Conservation (phyloP, 2,329 filamentous ascomycete species). For the Dactylellina haptotyla region DNA sequence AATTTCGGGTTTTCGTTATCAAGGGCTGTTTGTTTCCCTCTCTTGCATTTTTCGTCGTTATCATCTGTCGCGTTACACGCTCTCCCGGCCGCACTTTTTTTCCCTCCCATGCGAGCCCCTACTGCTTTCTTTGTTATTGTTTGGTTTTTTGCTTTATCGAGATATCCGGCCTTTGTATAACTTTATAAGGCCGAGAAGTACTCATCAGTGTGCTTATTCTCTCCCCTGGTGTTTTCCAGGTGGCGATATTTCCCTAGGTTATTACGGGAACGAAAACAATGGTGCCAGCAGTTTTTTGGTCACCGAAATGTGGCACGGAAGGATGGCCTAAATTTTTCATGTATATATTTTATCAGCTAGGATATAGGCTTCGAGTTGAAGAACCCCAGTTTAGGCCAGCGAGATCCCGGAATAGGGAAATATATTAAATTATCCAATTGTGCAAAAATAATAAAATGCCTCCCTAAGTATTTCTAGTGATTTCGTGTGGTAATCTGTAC, state of each 20-base stretch:
- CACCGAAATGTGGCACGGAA: neutral
- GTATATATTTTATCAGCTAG: constrained; percentile 5
- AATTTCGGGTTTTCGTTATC: neutral
- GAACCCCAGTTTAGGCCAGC: neutral
- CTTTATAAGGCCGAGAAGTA: too few species aligned
- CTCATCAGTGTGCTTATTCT: too few species aligned
- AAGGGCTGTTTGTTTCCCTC: neutral
- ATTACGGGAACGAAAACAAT: neutral
- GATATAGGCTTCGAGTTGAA: neutral
- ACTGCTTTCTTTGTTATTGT: neutral
- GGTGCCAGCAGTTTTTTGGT: neutral
- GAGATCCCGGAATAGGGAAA: too few species aligned
- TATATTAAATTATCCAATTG: neutral
- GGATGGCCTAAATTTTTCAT: neutral
- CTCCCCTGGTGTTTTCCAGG: too few species aligned
- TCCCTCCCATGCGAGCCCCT: constrained; percentile 29
- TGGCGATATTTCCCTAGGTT: too few species aligned
- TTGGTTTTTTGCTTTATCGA: neutral
- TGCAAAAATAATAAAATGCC: too few species aligned
- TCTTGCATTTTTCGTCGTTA: neutral
- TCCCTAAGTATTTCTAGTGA: too few species aligned
- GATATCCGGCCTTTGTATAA: neutral
- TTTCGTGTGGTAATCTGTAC: too few species aligned
- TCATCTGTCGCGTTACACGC: neutral
- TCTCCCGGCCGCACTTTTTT: constrained; percentile 22